Evolutionary conservation across 1,284 basidiomycete species (phyloP), one percentile per base, ranked within the genome.

Genomic region (Mycena citricolor): DNA sequence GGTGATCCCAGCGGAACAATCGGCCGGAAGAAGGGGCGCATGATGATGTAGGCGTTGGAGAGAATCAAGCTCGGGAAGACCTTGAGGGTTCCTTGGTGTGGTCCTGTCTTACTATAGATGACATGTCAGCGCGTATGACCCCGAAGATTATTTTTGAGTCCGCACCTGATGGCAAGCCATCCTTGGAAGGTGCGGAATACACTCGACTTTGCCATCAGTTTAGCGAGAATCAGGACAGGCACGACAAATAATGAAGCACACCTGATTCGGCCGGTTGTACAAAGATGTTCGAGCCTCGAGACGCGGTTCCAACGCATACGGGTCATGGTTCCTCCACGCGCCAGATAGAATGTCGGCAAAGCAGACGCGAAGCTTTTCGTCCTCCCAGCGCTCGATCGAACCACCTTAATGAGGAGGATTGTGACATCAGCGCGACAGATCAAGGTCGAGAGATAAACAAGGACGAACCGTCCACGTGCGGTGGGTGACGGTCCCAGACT

Each of bases 181-280:
- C 85, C 85, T 60, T 90, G 86, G 73, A 83, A 83, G 0, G 84
- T 80, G n/a, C 87, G 74, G 64, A 89, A 84, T 21, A 89, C n/a
- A 11, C 11, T 11, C n/a, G n/a, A n/a, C n/a, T n/a, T n/a, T n/a
- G n/a, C n/a, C n/a, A n/a, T n/a, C n/a, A n/a, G n/a, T n/a, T n/a
- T n/a, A n/a, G n/a, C n/a, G n/a, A n/a, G n/a, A n/a, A n/a, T n/a
- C n/a, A n/a, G n/a, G n/a, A n/a, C n/a, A n/a, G n/a, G n/a, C n/a
- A n/a, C n/a, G n/a, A n/a, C n/a, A n/a, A n/a, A n/a, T n/a, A n/a
- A n/a, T n/a, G n/a, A n/a, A n/a, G n/a, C n/a, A n/a, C n/a, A n/a
- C n/a, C n/a, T n/a, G n/a, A n/a, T n/a, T n/a, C n/a, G 74, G 60
- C 8, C 67, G 63, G 49, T 76, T 57, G 57, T 83, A 83, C 47